Evolutionary conservation across 2,329 filamentous ascomycete genomes (phyloP), one percentile per base, ranked within the genome.

Genomic region (Ascochyta fabae): DNA sequence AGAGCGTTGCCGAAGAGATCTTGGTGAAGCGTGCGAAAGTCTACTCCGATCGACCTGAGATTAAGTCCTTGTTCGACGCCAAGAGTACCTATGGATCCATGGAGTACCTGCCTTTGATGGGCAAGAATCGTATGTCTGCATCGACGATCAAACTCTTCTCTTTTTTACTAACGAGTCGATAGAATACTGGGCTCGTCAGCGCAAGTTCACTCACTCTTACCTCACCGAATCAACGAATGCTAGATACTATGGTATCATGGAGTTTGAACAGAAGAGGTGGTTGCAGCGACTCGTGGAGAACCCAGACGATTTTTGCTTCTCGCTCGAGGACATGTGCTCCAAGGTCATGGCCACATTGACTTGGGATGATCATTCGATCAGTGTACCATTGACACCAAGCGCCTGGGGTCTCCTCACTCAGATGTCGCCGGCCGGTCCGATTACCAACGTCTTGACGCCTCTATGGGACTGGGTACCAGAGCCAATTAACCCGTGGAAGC

Each of bases 361-460:
- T 13, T 84, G 82, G 82, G 83, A 84, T 54, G 80, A 84, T 48
- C 75, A 79, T 6, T 72, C 69, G 38, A 64, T 82, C 35, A 83
- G 81, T 66, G 72, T 78, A 47, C 77, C 80, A 58, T 79, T 80
- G 56, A 82, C 78, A 9, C 78, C 78, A 43, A 81, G 79, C 56
- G 83, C 83, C 1, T 84, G 81, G 82, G 82, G 82, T n/a, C 73
- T 84, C 1, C 71, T 85, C 15, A 83, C 78, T 4, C 82, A 84
- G 49, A 85, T 85, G 82, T 84, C 82, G 1, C 83, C 83, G 0
- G 82, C 83, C 24, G 83, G 83, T 0, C 82, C 83, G 1, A 81
- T 85, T 59, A 84, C 82, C n/a, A 85, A 84, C 56, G 78, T 84
- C 4, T 48, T 84, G 36, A 84, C 82, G 3, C 82, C 81, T 4